A percentile compares a stretch with the other conserved stretches of the same genome.
These are phyloP conservation scores for Gaertneriomyces semiglobifer DNA, from an alignment of 192 early-diverging fungal species.

Conservation along the genomic window DNA sequence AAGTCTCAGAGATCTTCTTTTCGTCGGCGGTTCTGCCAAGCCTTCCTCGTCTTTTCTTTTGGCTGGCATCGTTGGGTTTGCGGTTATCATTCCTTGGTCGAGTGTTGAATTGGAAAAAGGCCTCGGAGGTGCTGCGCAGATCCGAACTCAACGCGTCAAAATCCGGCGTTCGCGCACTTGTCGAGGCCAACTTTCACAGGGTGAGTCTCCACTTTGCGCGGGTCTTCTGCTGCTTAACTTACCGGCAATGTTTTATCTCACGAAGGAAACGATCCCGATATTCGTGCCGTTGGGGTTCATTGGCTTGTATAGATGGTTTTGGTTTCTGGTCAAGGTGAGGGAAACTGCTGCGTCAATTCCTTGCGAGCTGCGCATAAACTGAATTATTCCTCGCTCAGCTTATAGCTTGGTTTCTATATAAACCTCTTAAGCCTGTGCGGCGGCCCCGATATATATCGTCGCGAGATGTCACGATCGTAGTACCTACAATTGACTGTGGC, in stretches of 20 bases:
- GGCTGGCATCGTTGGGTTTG: too few species aligned
- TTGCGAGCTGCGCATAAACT: neutral
- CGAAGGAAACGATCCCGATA: constrained; percentile 64
- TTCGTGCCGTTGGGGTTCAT: constrained; percentile 69
- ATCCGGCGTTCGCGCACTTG: too few species aligned
- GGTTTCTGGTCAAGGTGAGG: constrained; percentile 54
- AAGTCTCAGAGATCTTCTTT: too few species aligned
- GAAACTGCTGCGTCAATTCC: neutral
- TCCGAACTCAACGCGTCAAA: too few species aligned
- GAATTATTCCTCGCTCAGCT: constrained; percentile 34
- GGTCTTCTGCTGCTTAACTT: too few species aligned
- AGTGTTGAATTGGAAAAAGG: too few species aligned
- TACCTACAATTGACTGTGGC: constrained; percentile 74
- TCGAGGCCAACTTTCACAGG: too few species aligned
- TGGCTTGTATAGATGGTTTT: constrained; percentile 69
- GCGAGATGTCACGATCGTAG: constrained; percentile 67
- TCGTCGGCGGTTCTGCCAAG: too few species aligned
- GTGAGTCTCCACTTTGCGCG: too few species aligned
- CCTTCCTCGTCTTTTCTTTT: too few species aligned
- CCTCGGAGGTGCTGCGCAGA: too few species aligned
- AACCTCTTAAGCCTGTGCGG: constrained; percentile 53
- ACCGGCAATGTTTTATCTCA: constrained; percentile 59
- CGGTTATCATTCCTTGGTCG: too few species aligned
- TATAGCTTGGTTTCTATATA: constrained; percentile 59
- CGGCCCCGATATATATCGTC: constrained; percentile 55